Base-by-base conservation (phyloP, 371 early-diverging fungal species). In the Mortierella sp. region DNA sequence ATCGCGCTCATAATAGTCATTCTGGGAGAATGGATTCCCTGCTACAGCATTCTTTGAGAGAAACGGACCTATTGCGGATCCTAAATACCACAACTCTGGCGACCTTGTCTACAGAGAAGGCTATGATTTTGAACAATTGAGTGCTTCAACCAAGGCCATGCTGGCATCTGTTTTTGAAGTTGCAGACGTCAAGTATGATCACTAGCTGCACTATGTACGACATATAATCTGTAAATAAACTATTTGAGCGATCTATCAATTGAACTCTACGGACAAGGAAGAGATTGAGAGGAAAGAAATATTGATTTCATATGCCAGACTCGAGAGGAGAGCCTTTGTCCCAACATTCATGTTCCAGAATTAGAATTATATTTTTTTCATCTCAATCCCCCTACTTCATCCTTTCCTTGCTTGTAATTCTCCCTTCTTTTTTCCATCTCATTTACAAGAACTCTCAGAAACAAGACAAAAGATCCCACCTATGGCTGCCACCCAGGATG, bases 61-160 rank as follows among this genome's bases (percentile, higher is more conserved):
- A 58, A 83, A 83, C 29, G 85, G 85, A 34, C 83, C 83, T 2
- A 84, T 83, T 63, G 82, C 74, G 1, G 85, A 84, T 53, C 85
- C 85, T 64, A 81, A 68, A 64, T 84, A 83, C 60, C 85, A 83
- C 72, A 83, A 84, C 69, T 75, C 80, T 60, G 77, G 74, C 32
- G 85, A 84, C 47, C 68, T 83, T 55, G 83, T 74, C 22, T 64
- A 77, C 72, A 65, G 85, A 12, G 58, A 60, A 15, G 85, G 85
- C 17, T 84, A 84, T 70, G 83, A 83, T 62, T 80, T 76, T 57
- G 73, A 73, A 42, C 81, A 84, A 59, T 58, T 84, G 66, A 60
- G 64, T 23, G 80, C 76, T 3, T 68, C 80, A n/a, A 64, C 82
- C 57, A 70, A 77, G 65, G 82, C 82, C 19, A 81, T 81, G 81